Conservation (phyloP, 495 filamentous ascomycete genomes). For the Pseudoneurospora amorphoporcata region DNA sequence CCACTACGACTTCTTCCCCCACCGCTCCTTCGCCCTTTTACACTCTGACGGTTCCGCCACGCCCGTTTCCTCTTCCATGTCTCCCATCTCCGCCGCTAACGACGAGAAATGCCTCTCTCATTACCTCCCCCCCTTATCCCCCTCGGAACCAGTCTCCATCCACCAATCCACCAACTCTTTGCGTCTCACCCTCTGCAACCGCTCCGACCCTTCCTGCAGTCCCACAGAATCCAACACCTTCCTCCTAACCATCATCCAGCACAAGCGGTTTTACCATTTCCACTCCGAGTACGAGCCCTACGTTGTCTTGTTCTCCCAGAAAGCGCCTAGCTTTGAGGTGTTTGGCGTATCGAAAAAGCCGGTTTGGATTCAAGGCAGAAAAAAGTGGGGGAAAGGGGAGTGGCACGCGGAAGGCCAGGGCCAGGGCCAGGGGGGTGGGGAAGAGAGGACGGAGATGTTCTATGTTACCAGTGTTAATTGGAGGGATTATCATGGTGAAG, state of each 20-base stretch:
- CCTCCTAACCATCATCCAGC: slow-evolving; percentile 41
- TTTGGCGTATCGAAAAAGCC: slow-evolving; percentile 39
- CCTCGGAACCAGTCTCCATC: slow-evolving; percentile 27
- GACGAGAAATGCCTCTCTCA: slow-evolving; percentile 33
- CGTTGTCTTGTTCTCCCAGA: slow-evolving; percentile 35
- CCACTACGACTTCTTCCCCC: slow-evolving; percentile 40
- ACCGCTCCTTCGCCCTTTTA: slow-evolving; percentile 35
- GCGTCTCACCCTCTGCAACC: slow-evolving; percentile 38
- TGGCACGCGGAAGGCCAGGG: background rate
- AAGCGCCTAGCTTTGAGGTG: slow-evolving; percentile 34
- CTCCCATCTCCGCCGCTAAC: slow-evolving; percentile 9
- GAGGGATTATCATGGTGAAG: slow-evolving; percentile 16
- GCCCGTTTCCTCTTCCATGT: slow-evolving; percentile 26
- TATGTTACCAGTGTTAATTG: slow-evolving; percentile 45
- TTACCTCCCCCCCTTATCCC: slow-evolving; percentile 25
- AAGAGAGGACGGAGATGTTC: slow-evolving; percentile 35
- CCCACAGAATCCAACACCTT: slow-evolving; percentile 35
- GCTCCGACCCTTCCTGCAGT: slow-evolving; percentile 32
- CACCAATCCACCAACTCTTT: slow-evolving; percentile 50
- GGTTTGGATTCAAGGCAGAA: slow-evolving; percentile 40
- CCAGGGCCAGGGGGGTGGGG: background rate
- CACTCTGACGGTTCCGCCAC: slow-evolving; percentile 30
- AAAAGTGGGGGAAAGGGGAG: background rate
- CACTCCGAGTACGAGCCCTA: slow-evolving; percentile 46
- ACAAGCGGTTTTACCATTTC: slow-evolving; percentile 35